phyloP scores from a whole-genome alignment of 495 filamentous ascomycete species.

The Lasiosphaeris hirsuta region DNA sequence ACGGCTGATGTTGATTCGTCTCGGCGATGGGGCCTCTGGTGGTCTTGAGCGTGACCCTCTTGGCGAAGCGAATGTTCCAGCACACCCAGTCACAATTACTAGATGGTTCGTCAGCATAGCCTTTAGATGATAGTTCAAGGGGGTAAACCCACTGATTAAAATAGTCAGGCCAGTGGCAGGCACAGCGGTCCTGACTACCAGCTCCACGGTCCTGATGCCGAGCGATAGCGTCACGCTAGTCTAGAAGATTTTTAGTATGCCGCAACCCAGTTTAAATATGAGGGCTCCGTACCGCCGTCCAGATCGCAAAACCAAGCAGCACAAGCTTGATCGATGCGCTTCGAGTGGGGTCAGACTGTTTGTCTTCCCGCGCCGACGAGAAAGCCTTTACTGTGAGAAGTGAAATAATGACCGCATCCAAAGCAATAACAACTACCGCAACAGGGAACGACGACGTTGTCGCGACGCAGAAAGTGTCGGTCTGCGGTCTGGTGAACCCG shows the following conservation, averaged over 20 bases:
- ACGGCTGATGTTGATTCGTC: conserved; percentile 32
- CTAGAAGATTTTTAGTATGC: conserved; percentile 30
- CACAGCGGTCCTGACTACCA: conserved; percentile 46
- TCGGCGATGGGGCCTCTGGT: conserved; percentile 31
- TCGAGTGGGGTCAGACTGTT: conserved; percentile 18
- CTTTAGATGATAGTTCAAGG: background rate
- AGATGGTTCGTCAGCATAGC: background rate
- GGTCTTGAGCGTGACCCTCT: conserved; percentile 16
- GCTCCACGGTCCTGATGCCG: conserved; percentile 37
- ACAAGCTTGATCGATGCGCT: conserved; percentile 39
- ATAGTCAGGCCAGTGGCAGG: conserved; percentile 48
- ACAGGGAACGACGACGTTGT: conserved; percentile 43
- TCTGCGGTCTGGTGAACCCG: conserved; percentile 47
- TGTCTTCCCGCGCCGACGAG: conserved; percentile 25
- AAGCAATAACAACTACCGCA: conserved; percentile 38
- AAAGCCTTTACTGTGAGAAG: conserved; percentile 37
- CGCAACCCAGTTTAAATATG: background rate
- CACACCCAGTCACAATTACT: conserved; percentile 30
- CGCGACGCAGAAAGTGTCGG: conserved; percentile 48
- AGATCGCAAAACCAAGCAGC: conserved; percentile 43
- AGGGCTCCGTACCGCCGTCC: conserved; percentile 43
- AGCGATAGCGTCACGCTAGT: conserved; percentile 48
- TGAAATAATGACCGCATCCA: conserved; percentile 45
- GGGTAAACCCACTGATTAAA: conserved; percentile 42
- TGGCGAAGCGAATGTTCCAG: conserved; percentile 18